Evolutionary conservation across 2,329 filamentous ascomycete species (phyloP).

Genomic region (Aspergillus melleus): DNA sequence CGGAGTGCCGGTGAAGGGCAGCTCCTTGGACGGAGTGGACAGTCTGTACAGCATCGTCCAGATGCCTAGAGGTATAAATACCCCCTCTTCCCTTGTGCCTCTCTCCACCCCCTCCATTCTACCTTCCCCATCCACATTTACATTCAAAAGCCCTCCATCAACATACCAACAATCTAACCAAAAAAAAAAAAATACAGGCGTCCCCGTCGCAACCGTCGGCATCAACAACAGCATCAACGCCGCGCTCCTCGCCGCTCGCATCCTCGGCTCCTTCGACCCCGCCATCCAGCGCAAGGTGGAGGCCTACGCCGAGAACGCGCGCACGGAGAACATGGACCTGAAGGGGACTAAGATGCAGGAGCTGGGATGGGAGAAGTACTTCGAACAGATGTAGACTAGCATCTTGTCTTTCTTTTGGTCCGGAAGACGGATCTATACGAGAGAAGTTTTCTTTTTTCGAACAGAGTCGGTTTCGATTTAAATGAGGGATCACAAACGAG

Average conservation of each 20-base stretch:
- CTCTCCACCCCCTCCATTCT: too few species aligned
- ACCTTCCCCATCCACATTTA: too few species aligned
- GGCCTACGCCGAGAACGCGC: conserved; percentile 43
- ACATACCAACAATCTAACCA: too few species aligned
- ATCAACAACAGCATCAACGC: conserved; percentile 82
- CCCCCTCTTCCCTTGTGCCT: too few species aligned
- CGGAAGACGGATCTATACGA: conserved; percentile 3
- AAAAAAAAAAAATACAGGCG: conserved; percentile 48
- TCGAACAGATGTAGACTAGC: conserved; percentile 45
- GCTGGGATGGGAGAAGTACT: conserved; percentile 47
- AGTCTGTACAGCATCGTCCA: conserved; percentile 72
- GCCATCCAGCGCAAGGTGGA: conserved; percentile 44
- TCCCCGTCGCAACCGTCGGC: conserved; percentile 72
- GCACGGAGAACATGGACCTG: conserved; percentile 42
- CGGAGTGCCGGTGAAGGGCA: conserved; percentile 74
- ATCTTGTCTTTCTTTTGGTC: too few species aligned
- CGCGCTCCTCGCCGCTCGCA: conserved; percentile 68
- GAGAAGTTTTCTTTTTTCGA: too few species aligned
- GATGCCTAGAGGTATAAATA: conserved; percentile 64
- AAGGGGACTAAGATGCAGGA: conserved; percentile 46
- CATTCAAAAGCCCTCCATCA: too few species aligned
- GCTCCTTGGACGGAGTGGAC: conserved; percentile 69
- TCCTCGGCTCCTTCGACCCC: conserved; percentile 57
- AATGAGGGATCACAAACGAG: background rate
- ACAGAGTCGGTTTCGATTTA: too few species aligned